Conservation (phyloP, 1,139 yeast species). For the Saccharomyces hybrid region DNA sequence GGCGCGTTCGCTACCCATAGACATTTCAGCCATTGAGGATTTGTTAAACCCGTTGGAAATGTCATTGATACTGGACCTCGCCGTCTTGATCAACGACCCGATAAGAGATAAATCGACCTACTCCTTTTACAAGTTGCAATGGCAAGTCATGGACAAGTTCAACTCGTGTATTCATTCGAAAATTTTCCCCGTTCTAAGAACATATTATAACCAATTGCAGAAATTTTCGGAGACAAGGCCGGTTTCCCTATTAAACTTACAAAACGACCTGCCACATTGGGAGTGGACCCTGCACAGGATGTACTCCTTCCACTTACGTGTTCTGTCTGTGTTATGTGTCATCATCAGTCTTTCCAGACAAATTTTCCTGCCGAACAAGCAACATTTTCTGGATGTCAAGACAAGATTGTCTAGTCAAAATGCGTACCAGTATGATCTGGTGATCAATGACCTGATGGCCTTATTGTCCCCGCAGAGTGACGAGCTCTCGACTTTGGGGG, state of each 20-base stretch:
- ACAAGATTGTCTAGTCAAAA: conserved; percentile 22
- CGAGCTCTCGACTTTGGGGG: not conserved
- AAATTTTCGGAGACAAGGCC: conserved; percentile 15
- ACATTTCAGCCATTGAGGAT: conserved; percentile 30
- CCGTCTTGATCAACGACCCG: conserved; percentile 25
- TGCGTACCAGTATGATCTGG: conserved; percentile 20
- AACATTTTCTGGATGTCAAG: conserved; percentile 13
- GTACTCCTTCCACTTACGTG: conserved; percentile 32
- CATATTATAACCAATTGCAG: conserved; percentile 20
- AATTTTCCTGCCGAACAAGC: conserved; percentile 22
- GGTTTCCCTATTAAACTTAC: conserved; percentile 5
- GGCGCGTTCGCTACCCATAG: conserved; percentile 27
- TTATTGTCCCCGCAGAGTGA: not conserved
- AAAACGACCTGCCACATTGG: conserved; percentile 31
- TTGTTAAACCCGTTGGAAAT: conserved; percentile 33
- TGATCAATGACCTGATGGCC: conserved; percentile 7
- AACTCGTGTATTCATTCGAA: conserved; percentile 17
- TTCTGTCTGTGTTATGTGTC: conserved; percentile 16
- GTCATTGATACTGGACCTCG: conserved; percentile 28
- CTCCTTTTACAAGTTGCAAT: conserved; percentile 25
- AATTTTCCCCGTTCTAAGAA: conserved; percentile 17
- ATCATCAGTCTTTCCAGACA: conserved; percentile 20
- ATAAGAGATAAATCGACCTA: conserved; percentile 23
- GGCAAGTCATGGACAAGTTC: conserved; percentile 25
- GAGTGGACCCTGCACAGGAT: conserved; percentile 43